Conservation (phyloP, 148 eudicot species). For the Mesembryanthemum crystallinum region DNA sequence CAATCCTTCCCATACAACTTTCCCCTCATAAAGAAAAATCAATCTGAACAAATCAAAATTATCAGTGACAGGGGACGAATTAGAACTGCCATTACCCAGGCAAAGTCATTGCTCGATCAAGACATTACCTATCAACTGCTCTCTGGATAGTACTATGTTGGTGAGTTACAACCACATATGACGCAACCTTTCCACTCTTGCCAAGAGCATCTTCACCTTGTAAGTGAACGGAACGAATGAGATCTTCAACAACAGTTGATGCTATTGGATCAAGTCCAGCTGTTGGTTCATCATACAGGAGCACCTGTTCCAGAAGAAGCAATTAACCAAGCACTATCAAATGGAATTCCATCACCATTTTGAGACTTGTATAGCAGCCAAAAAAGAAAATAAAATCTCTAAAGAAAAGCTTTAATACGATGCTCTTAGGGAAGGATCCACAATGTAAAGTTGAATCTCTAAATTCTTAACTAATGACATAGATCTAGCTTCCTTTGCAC, state of each 20-base stretch:
- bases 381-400: neutral
- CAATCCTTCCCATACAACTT: conserved; percentile 92
- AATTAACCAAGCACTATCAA: neutral
- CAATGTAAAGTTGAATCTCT: no score
- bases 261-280: conserved; percentile 99
- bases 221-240: conserved; percentile 86
- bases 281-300: conserved; percentile 93
- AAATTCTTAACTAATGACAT: neutral
- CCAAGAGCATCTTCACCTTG: conserved; percentile 74
- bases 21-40: conserved; percentile 75
- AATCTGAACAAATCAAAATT: conserved; percentile 38
- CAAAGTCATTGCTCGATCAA: conserved; percentile 1
- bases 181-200: conserved; percentile 77
- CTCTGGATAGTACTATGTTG: conserved; percentile 93
- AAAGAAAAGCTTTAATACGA: neutral
- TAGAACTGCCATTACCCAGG: neutral
- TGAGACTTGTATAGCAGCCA: no score
- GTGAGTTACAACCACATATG: conserved; percentile 85
- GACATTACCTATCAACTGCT: conserved; percentile 83
- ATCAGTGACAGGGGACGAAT: conserved; percentile 14
- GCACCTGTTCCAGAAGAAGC: conserved; percentile 49
- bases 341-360: neutral
- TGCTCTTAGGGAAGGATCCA: neutral
- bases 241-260: conserved; percentile 97
- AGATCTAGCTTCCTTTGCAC: neutral